A percentile compares a stretch with the other conserved stretches of the same genome.
phyloP scores from a whole-genome alignment of 2,329 filamentous ascomycete genomes.

The Emericellopsis atlantica region DNA sequence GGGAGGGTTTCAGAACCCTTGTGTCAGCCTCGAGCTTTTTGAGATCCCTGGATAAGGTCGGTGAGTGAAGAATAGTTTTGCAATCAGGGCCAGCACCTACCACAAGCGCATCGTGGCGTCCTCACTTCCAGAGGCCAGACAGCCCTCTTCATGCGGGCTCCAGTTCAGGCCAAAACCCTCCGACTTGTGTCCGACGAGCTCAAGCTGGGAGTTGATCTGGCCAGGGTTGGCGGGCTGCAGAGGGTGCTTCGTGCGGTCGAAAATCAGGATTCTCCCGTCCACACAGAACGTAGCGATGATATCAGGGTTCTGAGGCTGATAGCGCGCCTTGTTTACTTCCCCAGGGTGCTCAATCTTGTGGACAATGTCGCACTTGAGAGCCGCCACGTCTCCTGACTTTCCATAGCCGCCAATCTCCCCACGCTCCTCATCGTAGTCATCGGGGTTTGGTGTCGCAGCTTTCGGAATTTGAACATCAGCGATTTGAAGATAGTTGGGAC shows the following conservation, averaged over 20 bases:
- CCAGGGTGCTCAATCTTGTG: constrained; percentile 95
- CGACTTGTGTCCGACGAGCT: constrained; percentile 69
- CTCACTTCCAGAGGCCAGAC: constrained; percentile 81
- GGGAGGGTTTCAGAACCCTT: constrained; percentile 56
- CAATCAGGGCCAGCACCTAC: constrained; percentile 30
- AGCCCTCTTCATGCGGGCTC: constrained; percentile 74
- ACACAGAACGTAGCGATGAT: constrained; percentile 89
- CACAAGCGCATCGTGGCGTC: constrained; percentile 86
- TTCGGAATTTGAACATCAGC: constrained; percentile 90
- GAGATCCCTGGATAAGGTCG: constrained; percentile 51
- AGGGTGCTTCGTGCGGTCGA: constrained; percentile 90
- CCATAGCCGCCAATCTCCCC: constrained; percentile 93
- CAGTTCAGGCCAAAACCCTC: constrained; percentile 92
- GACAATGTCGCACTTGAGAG: constrained; percentile 80
- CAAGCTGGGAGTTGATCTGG: constrained; percentile 68
- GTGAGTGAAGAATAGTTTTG: not conserved
- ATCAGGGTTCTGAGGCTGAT: constrained; percentile 94
- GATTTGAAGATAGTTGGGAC: constrained; percentile 87
- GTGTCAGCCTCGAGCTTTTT: constrained; percentile 60
- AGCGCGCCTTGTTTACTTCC: constrained; percentile 97
- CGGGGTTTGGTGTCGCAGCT: constrained; percentile 55
- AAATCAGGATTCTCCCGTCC: constrained; percentile 80
- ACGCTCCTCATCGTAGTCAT: constrained; percentile 81
- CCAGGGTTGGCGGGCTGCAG: constrained; percentile 47
- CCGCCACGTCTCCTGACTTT: constrained; percentile 53